These are phyloP conservation scores for Colletotrichum sp. DNA, from an alignment of 2,329 filamentous ascomycete species.

Conservation along the genomic window DNA sequence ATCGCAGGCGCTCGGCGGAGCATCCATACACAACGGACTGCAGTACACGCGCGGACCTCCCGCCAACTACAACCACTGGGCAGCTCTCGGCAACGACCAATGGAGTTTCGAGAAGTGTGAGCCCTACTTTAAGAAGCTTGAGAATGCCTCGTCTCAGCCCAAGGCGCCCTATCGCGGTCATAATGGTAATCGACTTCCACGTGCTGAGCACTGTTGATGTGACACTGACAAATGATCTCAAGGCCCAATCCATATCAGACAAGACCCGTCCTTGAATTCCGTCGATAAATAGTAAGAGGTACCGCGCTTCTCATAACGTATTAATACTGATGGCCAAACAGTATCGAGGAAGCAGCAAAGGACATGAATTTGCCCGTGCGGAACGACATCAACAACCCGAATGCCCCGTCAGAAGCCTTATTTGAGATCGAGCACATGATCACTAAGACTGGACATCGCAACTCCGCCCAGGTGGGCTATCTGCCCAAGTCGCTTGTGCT, in stretches of 20 bases:
- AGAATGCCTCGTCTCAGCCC: constrained; percentile 25
- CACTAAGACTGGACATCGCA: constrained; percentile 25
- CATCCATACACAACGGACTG: constrained; percentile 35
- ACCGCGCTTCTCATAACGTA: not conserved
- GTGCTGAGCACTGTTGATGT: fast-evolving
- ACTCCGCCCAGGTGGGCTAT: constrained; percentile 31
- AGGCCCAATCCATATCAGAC: constrained; percentile 24
- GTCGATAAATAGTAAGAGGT: constrained; percentile 22
- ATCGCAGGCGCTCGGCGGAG: constrained; percentile 35
- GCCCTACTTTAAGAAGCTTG: constrained; percentile 34
- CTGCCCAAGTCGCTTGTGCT: constrained; percentile 26
- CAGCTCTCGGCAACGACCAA: constrained; percentile 31
- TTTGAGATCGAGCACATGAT: constrained; percentile 33
- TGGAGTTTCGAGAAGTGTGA: constrained; percentile 38
- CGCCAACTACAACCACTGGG: constrained; percentile 34
- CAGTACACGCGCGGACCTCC: constrained; percentile 34
- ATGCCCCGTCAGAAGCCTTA: constrained; percentile 29
- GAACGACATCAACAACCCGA: constrained; percentile 31
- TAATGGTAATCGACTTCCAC: constrained; percentile 9
- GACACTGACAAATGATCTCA: not conserved
- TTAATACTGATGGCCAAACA: not conserved
- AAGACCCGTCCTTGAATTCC: not conserved
- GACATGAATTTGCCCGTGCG: constrained; percentile 29
- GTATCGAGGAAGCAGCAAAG: constrained; percentile 26
- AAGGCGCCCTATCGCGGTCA: constrained; percentile 27